Evolutionary conservation across 345 rosid genomes (phyloP).

Genomic region (Populus tremula): DNA sequence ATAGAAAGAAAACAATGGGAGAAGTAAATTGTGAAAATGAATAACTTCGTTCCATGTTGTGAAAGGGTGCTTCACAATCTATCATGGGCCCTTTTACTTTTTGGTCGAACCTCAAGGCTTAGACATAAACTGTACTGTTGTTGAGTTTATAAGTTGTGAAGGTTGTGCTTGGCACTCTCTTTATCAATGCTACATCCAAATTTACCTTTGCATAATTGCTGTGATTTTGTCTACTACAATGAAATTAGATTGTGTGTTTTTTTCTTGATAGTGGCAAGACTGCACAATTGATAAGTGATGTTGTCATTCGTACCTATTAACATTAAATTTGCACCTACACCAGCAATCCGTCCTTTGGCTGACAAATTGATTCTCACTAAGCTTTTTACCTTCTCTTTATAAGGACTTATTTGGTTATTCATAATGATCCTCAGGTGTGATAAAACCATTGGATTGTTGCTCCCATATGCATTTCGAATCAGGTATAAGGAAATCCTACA

Average conservation of each 20-base stretch:
- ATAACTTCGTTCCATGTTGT: not conserved
- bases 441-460: slow-evolving; percentile 64
- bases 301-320: not conserved
- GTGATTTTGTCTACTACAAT: not conserved
- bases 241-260: not conserved
- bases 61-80: not conserved
- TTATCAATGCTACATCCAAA: not conserved
- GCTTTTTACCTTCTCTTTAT: not conserved
- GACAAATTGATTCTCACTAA: not conserved
- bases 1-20: not conserved
- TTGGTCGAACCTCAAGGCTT: not conserved
- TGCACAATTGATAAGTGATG: not conserved
- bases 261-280: not conserved
- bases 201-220: not conserved
- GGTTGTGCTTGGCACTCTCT: not conserved
- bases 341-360: not conserved
- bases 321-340: not conserved
- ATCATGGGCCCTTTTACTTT: not conserved
- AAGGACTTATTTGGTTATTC: not conserved
- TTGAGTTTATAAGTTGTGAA: not conserved
- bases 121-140: not conserved
- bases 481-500: slow-evolving; percentile 71
- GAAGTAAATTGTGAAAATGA: not conserved
- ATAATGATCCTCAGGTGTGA: slow-evolving; percentile 37
- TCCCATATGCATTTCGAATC: slow-evolving; percentile 64